Base-by-base conservation (phyloP, 768 basidiomycete species). In the Trametes punicea region DNA sequence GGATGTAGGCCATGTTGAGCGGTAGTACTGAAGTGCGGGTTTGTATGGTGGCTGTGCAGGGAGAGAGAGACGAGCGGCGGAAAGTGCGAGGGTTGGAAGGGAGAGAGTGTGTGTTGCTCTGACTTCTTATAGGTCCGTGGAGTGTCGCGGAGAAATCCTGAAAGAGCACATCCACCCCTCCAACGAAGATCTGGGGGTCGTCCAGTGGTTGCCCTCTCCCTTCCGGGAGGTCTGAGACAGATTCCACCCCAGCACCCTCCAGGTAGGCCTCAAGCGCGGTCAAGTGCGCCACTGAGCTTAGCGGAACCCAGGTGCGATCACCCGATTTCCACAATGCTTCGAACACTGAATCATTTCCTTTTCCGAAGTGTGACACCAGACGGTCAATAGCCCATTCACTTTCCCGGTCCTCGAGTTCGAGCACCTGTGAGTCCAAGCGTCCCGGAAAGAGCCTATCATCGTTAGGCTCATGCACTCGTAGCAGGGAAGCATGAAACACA, bases 381-480 rank as follows among this genome's bases (percentile, higher is more conserved):
- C 20, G 11, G 20, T 68, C 61, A 2, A 74, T 62, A 0, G 63
- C 52, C 65, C 65, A 71, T 45, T 64, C 63, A 40, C 41, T 33
- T 18, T 62, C 55, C 4, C 34, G 21, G 5, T 60, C 52, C 0
- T 62, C 62, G 8, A 67, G 30, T 8, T 50, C 65, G 3, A 33
- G 26, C 18, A 72, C 29, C 21, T 48, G 46, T 10, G 6, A 39
- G 9, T 36, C 49, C n/a, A 51, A 29, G 11, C 49, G 33, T 51
- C 49, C 49, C 8, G 69, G 67, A 51, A 71, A 71, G 25, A 51
- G 25, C 2, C 65, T 9, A 48, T 74, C 69, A 50, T 73, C 69
- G 47, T 73, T 74, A 0, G 69, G 67, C 3, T 63, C 42, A 39
- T 75, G 72, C n/a, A 68, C 64, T 0, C 66, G 46, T 0, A 76